Percentiles rank a stretch among this genome's conserved stretches.
phyloP scores from a whole-genome alignment of 192 early-diverging fungal genomes.

The Coemansia furcata region DNA sequence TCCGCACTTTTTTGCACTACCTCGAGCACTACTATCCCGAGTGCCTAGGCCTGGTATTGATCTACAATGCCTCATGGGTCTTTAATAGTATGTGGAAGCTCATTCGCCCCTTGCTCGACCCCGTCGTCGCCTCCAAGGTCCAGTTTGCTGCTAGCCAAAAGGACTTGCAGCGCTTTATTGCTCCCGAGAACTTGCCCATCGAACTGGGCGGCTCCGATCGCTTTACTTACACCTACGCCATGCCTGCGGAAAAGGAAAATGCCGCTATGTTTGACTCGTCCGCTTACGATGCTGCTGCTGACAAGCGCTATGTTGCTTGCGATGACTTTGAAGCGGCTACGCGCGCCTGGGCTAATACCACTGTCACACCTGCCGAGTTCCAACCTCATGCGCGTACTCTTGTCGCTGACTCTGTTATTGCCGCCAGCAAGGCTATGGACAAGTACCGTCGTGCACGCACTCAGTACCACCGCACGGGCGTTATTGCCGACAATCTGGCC shows the following conservation, averaged over 20 bases:
- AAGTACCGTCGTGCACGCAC: constrained; percentile 53
- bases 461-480: constrained; percentile 53
- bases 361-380: not conserved
- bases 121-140: constrained; percentile 86
- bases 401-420: constrained; percentile 44
- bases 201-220: constrained; percentile 60
- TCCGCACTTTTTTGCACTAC: constrained; percentile 74
- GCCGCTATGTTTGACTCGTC: constrained; percentile 47
- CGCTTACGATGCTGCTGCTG: constrained; percentile 35
- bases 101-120: constrained; percentile 80
- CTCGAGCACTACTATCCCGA: constrained; percentile 93
- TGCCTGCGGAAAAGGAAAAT: constrained; percentile 53
- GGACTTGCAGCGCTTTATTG: constrained; percentile 65
- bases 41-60: constrained; percentile 73
- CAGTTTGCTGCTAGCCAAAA: constrained; percentile 64
- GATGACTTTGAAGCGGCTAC: constrained; percentile 50
- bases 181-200: constrained; percentile 56
- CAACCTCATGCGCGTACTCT: constrained; percentile 22
- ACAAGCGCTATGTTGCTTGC: constrained; percentile 32
- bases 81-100: constrained; percentile 83
- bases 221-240: constrained; percentile 57
- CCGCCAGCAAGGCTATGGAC: constrained; percentile 52
- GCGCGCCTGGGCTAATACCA: constrained; percentile 45
- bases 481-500: constrained; percentile 26
- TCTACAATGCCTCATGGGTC: constrained; percentile 88